A percentile compares a stretch with the other conserved stretches of the same genome.
These are phyloP conservation scores for Arthrobotrys pseudoclavata DNA, from an alignment of 2,329 filamentous ascomycete genomes.

Conservation along the genomic window DNA sequence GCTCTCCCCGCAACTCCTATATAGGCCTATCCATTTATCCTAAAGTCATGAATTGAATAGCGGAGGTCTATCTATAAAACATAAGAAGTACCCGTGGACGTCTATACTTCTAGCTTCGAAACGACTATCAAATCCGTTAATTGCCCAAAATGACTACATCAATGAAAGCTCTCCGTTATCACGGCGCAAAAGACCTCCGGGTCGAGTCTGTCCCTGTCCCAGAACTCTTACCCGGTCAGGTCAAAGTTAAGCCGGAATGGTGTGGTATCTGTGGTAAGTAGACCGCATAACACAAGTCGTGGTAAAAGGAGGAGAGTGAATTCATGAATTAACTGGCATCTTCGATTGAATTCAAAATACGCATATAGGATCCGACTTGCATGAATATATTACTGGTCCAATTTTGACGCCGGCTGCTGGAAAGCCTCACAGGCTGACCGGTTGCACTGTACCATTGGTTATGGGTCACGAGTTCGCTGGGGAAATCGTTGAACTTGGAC, in stretches of 20 bases:
- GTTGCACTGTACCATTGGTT: constrained; percentile 72
- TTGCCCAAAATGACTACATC: constrained; percentile 25
- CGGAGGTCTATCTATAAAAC: neutral
- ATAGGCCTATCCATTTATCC: neutral
- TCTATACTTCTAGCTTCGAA: neutral
- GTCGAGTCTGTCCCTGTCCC: constrained; percentile 48
- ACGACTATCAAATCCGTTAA: neutral
- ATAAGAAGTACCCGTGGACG: neutral
- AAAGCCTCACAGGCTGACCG: constrained; percentile 70
- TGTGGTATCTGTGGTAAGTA: constrained; percentile 57
- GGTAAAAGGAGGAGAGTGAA: neutral
- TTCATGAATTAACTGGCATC: too few relatives aligned
- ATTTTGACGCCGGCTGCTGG: constrained; percentile 44
- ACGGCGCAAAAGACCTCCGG: constrained; percentile 49
- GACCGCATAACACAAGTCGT: constrained; percentile 13
- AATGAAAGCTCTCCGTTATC: constrained; percentile 52
- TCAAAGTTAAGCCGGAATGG: constrained; percentile 58
- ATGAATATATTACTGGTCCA: constrained; percentile 53
- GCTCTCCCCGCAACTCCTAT: constrained; percentile 3
- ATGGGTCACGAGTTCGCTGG: constrained; percentile 78
- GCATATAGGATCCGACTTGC: constrained; percentile 41
- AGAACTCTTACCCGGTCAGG: constrained; percentile 46
- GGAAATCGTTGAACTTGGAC: constrained; percentile 73
- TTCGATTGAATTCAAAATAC: neutral
- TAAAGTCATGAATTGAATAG: neutral